phyloP scores from a whole-genome alignment of 345 rosid species.

The Microcos paniculata region DNA sequence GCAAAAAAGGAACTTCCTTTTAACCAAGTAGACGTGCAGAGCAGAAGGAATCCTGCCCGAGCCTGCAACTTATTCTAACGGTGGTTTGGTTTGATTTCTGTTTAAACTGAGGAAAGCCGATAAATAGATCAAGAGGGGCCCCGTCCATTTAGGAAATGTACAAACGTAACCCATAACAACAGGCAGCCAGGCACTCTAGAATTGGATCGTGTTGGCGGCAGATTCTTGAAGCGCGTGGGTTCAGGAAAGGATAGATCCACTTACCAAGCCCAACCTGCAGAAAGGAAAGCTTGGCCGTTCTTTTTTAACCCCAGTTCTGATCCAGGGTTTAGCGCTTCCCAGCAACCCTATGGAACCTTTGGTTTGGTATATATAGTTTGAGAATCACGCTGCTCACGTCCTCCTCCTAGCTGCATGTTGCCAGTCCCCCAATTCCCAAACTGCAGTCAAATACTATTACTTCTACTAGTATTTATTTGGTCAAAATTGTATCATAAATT shows the following conservation, averaged over 20 bases:
- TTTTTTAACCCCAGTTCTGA: neutral
- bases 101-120: neutral
- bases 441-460: neutral
- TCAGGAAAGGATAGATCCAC: neutral
- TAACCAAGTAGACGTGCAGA: no score
- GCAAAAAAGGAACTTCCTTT: no score
- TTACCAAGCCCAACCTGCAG: neutral
- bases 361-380: neutral
- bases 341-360: slow-evolving; percentile 10
- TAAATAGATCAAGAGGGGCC: neutral
- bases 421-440: neutral
- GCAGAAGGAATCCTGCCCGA: no score
- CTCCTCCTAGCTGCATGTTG: neutral
- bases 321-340: neutral
- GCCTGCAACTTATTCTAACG: no score
- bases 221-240: neutral
- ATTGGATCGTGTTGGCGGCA: neutral
- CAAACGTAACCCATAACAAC: neutral
- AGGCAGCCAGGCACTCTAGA: no score
- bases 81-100: no score
- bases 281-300: slow-evolving; percentile 2
- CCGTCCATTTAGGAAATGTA: neutral
- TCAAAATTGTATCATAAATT: neutral
- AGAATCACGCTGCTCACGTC: neutral
- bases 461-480: neutral